Percentiles rank a stretch among this genome's conserved stretches.
These are phyloP conservation scores for Laguncularia racemosa DNA, from an alignment of 345 rosid genomes.

Conservation along the genomic window DNA sequence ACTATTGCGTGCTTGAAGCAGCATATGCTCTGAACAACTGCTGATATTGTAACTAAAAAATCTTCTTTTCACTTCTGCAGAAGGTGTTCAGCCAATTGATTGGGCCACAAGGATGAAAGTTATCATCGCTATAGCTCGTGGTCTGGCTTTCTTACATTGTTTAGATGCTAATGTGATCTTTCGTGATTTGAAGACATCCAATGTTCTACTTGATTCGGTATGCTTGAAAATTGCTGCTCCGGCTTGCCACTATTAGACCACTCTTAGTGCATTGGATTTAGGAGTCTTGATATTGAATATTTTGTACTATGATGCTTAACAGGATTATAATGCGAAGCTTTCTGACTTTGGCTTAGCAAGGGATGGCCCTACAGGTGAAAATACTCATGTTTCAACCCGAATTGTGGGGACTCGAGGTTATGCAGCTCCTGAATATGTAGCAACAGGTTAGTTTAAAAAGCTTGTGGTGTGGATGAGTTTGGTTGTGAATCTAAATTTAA, in stretches of 20 bases:
- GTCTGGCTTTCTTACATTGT: slow-evolving; percentile 57
- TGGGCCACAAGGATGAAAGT: slow-evolving; percentile 51
- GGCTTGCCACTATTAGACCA: neutral
- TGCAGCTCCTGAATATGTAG: slow-evolving; percentile 92
- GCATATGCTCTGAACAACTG: neutral
- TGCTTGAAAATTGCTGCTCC: slow-evolving; percentile 8
- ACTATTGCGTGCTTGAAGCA: neutral
- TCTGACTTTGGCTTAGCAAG: slow-evolving; percentile 94
- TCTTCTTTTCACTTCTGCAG: slow-evolving; percentile 18
- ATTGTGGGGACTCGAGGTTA: slow-evolving; percentile 82
- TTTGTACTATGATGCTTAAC: slow-evolving; percentile 5
- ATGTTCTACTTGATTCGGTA: slow-evolving; percentile 64
- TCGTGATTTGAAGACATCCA: slow-evolving; percentile 68
- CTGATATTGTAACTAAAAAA: neutral
- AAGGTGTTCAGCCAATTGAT: slow-evolving; percentile 46
- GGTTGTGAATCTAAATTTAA: too few species aligned
- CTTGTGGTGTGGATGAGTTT: neutral
- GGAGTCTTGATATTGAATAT: neutral
- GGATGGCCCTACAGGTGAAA: slow-evolving; percentile 82
- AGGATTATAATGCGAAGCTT: slow-evolving; percentile 75
- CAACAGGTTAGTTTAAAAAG: slow-evolving; percentile 44
- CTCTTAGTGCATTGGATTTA: neutral
- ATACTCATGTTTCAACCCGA: slow-evolving; percentile 82
- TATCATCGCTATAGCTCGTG: slow-evolving; percentile 43
- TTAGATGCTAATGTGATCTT: slow-evolving; percentile 53